Evolutionary conservation across 225 moss, liverwort and hornwort species (phyloP), one percentile per base, ranked within the genome.

Genomic region (Takakia lepidozioides): DNA sequence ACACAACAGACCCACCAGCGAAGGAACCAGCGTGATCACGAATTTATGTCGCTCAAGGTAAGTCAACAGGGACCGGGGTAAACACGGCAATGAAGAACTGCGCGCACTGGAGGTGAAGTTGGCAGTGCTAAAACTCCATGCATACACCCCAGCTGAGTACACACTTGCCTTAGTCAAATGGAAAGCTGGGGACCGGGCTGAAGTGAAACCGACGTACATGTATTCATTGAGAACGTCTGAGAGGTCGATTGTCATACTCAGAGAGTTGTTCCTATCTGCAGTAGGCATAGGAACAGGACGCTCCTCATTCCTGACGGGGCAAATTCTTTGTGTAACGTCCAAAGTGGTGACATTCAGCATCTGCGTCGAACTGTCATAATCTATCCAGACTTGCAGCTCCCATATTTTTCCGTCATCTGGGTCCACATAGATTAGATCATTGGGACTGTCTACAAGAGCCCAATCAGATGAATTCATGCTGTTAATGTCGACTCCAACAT

Each of bases 321-420:
- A n/a, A n/a, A n/a, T n/a, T n/a, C n/a, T n/a, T n/a, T n/a, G n/a
- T 1, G 45, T 19, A 19, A 18, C 19, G 19, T 46, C 19, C 11
- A 23, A 46, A 15, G 27, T 25, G 22, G 21, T 49, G 48, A 25
- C 27, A 23, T 49, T 27, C 25, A 49, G 48, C 11, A 44, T 2
- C 23, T 49, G 48, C 19, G 48, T 49, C 8, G 48, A 27, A 27
- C 24, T 49, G 25, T 49, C 24, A 25, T 49, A 49, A 23, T 49
- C 48, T 2, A 49, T 25, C 48, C 48, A 49, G 10, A 49, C 24
- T 23, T 21, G 27, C 24, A 21, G 19, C 25, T 15, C 48, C 21
- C 5, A n/a, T 10, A 20, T 6, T n/a, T 23, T 15, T 14, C 6
- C 5, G 20, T 21, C 20, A 25, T 21, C 18, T 6, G 25, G 48